Base-by-base conservation (phyloP, 257 asterid genomes). In the Lithospermum erythrorhizon region DNA sequence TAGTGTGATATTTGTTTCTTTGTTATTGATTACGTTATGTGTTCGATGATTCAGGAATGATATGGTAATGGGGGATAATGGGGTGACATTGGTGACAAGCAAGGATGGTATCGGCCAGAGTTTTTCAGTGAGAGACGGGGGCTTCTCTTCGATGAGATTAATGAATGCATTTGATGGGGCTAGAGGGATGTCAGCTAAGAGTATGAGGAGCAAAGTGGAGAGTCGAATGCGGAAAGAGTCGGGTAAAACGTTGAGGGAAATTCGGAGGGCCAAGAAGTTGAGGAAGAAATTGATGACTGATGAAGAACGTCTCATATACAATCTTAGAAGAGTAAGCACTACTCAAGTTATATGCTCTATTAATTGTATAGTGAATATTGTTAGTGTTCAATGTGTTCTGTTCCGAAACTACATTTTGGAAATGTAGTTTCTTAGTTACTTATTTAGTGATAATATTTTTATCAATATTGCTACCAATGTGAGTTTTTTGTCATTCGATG, bases 171-270 rank as follows among this genome's bases (percentile, higher is more conserved):
- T 74, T 53, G 74, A 63, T 41, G 90, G 96, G 57, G 80, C 70
- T 61, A 83, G 97, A 70, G 71, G 73, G 60, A 81, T 84, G 66
- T 86, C 97, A 58, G 81, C 82, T 35, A 85, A 78, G 77, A 89
- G 97, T 63, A 89, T 93, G 99, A 78, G 99, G 75, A 89, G 97
- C 80, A 93, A 77, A 75, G 99, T 93, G 72, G 99, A 90, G 86
- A 69, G 52, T n/a, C 76, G 90, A 62, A 81, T 83, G 86, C 78
- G 70, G 21, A 82, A 86, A 68, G 99, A 93, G 78, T 81, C 96
- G 16, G 88, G 93, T 24, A 93, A 89, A 72, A 78, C 85, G 55
- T 76, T 83, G 23, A 82, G 95, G 71, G 99, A 93, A 75, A 75
- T 82, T 55, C 82, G 99, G 21, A 79, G 97, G 78, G 95, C 99